Evolutionary conservation across 2,329 filamentous ascomycete species (phyloP), one percentile per base, ranked within the genome.

Genomic region (Cercospora brassicicola): DNA sequence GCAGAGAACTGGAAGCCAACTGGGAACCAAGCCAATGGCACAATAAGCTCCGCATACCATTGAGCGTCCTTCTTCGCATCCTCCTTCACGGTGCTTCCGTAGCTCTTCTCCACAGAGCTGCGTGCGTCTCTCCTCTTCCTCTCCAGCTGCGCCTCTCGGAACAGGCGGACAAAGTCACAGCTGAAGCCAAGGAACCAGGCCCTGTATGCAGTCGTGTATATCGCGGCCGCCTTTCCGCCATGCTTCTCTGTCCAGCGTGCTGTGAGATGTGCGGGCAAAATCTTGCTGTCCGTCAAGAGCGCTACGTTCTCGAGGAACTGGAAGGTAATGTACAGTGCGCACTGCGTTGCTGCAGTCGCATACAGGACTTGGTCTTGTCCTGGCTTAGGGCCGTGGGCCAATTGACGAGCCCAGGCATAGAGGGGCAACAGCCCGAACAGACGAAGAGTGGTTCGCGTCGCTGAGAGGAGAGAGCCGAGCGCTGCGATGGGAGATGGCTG

Each of bases 271-370:
- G 73, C 69, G 5, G 79, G 74, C 3, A 83, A 71, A 51, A 82
- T 76, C 64, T 79, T 79, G 66, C 76, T 76, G 70, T 83, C 81
- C 4, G 80, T 79, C 28, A 83, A 77, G 10, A 82, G 74, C 6
- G 73, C 80, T 13, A 82, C 73, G 74, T 83, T 83, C 74, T 83
- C 81, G 9, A 82, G 74, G 6, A 76, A 76, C 68, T 83, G 81
- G 77, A 81, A 83, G 60, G 75, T 75, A 59, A 81, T 77, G 77
- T 83, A 83, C 62, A 80, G 76, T 60, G 75, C 74, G 57, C 80
- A 80, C 67, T 83, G 81, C 67, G 80, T 73, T 9, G 80, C 67
- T 4, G 80, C 78, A 8, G 81, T 81, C 26, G 78, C 73, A 71
- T 83, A 81, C 55, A 82, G 74, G 8, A 82, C 78, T 6, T 73